phyloP scores from a whole-genome alignment of 169 alveolate genomes.

The Eimeria tenella region DNA sequence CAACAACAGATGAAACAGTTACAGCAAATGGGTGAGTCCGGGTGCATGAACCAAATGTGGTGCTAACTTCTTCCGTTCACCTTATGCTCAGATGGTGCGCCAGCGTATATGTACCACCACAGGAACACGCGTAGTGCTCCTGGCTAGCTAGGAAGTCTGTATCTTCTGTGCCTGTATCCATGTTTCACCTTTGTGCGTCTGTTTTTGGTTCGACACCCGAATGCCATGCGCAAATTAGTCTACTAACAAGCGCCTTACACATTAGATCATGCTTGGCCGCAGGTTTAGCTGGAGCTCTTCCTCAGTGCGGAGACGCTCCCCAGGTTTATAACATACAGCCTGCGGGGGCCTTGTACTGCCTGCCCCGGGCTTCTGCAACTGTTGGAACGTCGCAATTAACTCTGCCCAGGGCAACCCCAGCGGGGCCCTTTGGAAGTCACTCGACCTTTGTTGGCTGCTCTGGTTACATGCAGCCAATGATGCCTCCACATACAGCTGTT shows the following conservation, averaged over 20 bases:
- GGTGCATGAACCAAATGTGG: too few relatives aligned
- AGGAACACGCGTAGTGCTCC: too few relatives aligned
- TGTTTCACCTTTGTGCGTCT: too few relatives aligned
- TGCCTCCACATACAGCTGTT: slow-evolving; percentile 19
- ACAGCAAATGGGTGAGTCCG: slow-evolving; percentile 40
- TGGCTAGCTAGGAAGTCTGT: too few relatives aligned
- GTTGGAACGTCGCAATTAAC: slow-evolving; percentile 43
- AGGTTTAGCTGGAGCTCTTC: slow-evolving; percentile 15
- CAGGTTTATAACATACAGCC: not conserved
- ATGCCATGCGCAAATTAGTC: too few relatives aligned
- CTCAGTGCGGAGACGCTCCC: slow-evolving; percentile 58
- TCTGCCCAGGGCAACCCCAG: slow-evolving; percentile 29
- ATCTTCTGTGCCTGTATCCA: too few relatives aligned
- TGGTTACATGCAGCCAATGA: slow-evolving; percentile 6
- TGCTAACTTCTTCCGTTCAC: too few relatives aligned
- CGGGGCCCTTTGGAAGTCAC: slow-evolving; percentile 13
- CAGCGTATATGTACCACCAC: too few relatives aligned
- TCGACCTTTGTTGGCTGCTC: slow-evolving; percentile 34
- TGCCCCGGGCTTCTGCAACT: slow-evolving; percentile 38
- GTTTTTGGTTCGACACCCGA: too few relatives aligned
- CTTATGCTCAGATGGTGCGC: too few relatives aligned
- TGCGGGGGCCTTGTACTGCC: slow-evolving; percentile 41
- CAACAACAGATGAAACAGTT: slow-evolving; percentile 55
- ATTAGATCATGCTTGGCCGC: not conserved
- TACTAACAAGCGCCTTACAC: too few relatives aligned